Evolutionary conservation across 2,329 filamentous ascomycete genomes (phyloP).

Genomic region (Orbilia quercus): DNA sequence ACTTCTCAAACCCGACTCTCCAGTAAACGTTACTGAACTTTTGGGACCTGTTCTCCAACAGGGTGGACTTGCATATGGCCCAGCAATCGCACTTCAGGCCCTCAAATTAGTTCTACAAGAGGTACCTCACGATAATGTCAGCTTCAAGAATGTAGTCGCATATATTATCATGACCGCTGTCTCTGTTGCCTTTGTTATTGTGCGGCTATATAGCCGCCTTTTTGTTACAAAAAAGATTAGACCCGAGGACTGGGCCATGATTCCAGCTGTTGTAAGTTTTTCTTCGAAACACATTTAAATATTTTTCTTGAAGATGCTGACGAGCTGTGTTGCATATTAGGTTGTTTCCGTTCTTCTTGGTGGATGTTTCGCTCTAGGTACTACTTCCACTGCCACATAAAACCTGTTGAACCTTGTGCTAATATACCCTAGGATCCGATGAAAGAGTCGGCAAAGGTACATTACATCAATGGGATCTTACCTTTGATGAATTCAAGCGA

Average conservation of each 20-base stretch:
- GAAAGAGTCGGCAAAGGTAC: constrained; percentile 52
- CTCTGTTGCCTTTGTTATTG: constrained; percentile 46
- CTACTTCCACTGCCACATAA: not conserved
- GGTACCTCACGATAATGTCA: constrained; percentile 52
- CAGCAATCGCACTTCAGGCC: constrained; percentile 38
- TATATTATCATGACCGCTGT: constrained; percentile 53
- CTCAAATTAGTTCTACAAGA: constrained; percentile 40
- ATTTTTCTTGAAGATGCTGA: no score
- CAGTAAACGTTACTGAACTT: constrained; percentile 42
- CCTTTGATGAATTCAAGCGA: constrained; percentile 41
- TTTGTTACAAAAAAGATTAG: constrained; percentile 55
- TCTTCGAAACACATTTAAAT: not conserved
- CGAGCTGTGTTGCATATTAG: not conserved
- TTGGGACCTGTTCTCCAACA: constrained; percentile 34
- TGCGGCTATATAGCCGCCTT: constrained; percentile 43
- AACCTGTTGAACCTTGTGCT: not conserved
- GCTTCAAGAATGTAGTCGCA: constrained; percentile 45
- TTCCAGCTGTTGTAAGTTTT: constrained; percentile 47
- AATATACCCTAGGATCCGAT: constrained; percentile 38
- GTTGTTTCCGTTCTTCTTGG: constrained; percentile 38
- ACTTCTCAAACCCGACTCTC: constrained; percentile 35
- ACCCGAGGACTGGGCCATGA: constrained; percentile 55
- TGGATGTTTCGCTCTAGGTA: constrained; percentile 45
- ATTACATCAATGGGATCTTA: constrained; percentile 51
- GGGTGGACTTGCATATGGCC: constrained; percentile 39